Percentiles rank a stretch among this genome's conserved stretches.
Evolutionary conservation across 768 basidiomycete species (phyloP).

Genomic region (Grammothele lineata): DNA sequence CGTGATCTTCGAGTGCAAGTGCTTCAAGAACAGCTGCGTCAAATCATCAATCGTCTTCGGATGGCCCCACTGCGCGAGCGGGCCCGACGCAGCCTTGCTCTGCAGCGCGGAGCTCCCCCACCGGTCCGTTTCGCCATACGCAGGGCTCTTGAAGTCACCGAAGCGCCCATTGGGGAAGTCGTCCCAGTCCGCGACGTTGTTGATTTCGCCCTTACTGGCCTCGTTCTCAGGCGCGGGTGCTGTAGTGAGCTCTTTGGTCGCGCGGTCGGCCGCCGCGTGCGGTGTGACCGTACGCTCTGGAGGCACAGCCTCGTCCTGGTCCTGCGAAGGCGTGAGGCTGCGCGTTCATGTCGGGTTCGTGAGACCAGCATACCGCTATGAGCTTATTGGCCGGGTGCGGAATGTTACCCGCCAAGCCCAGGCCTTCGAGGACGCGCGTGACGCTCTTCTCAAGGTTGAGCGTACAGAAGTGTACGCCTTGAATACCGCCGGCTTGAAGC

Average conservation of each 20-base stretch:
- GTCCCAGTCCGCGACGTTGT: slow-evolving; percentile 79
- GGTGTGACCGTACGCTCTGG: slow-evolving; percentile 54
- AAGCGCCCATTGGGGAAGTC: slow-evolving; percentile 99
- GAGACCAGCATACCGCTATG: slow-evolving; percentile 63
- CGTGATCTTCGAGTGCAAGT: slow-evolving; percentile 68
- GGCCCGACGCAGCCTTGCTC: slow-evolving; percentile 58
- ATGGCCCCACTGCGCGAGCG: slow-evolving; percentile 70
- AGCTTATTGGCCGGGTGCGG: slow-evolving; percentile 54
- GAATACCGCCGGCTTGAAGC: slow-evolving; percentile 50
- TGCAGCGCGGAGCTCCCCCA: slow-evolving; percentile 72
- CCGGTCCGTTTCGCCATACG: slow-evolving; percentile 76
- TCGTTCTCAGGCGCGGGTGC: slow-evolving; percentile 49
- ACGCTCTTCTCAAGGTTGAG: slow-evolving; percentile 97
- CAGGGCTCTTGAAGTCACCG: slow-evolving; percentile 96
- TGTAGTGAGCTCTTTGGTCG: slow-evolving; percentile 49
- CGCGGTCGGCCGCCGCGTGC: slow-evolving; percentile 57
- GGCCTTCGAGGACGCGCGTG: slow-evolving; percentile 72
- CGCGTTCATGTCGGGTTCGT: too few relatives aligned
- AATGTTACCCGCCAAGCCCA: slow-evolving; percentile 60
- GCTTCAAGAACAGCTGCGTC: slow-evolving; percentile 71
- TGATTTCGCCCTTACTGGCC: slow-evolving; percentile 67
- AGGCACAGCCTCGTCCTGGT: slow-evolving; percentile 23
- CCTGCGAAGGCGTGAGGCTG: too few relatives aligned
- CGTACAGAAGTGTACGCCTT: slow-evolving; percentile 92
- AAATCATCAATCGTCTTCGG: slow-evolving; percentile 66